Conservation (phyloP, 805 yeast genomes). For the Kluyveromyces starmeri region DNA sequence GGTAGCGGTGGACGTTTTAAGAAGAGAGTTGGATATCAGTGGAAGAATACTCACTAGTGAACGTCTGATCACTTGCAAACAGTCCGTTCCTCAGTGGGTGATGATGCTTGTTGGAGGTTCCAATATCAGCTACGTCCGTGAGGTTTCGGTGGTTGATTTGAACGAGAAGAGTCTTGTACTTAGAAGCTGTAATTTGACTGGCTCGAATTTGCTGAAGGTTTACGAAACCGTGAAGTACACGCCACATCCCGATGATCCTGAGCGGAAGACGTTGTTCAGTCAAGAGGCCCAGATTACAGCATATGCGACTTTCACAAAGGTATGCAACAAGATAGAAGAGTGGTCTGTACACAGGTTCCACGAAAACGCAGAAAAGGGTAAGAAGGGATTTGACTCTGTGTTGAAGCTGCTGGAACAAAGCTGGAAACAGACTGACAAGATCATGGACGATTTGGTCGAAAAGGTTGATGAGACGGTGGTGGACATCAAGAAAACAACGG, state of each 20-base stretch:
- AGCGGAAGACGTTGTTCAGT: conserved; percentile 47
- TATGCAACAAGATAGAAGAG: conserved; percentile 80
- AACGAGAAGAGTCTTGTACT: conserved; percentile 52
- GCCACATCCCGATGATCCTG: conserved; percentile 53
- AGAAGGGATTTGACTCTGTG: conserved; percentile 76
- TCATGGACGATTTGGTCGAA: conserved; percentile 24
- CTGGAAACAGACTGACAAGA: conserved; percentile 23
- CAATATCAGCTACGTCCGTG: conserved; percentile 74
- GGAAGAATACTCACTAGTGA: conserved; percentile 63
- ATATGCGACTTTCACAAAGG: conserved; percentile 54
- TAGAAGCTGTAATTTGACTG: conserved; percentile 83
- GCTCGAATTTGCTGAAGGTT: conserved; percentile 65
- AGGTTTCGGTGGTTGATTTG: conserved; percentile 77
- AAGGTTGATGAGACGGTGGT: conserved; percentile 28
- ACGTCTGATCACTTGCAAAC: conserved; percentile 81
- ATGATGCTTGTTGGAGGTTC: conserved; percentile 61
- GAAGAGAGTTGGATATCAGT: conserved; percentile 53
- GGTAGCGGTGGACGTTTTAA: conserved; percentile 80
- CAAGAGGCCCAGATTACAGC: conserved; percentile 91
- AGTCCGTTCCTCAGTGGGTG: conserved; percentile 79
- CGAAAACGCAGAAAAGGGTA: conserved; percentile 80
- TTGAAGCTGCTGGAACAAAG: conserved; percentile 37
- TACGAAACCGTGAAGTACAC: conserved; percentile 77
- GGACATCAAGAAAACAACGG: conserved; percentile 19
- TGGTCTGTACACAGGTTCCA: conserved; percentile 87